phyloP scores from a whole-genome alignment of 768 basidiomycete species.

The Strobilomyces confusus region DNA sequence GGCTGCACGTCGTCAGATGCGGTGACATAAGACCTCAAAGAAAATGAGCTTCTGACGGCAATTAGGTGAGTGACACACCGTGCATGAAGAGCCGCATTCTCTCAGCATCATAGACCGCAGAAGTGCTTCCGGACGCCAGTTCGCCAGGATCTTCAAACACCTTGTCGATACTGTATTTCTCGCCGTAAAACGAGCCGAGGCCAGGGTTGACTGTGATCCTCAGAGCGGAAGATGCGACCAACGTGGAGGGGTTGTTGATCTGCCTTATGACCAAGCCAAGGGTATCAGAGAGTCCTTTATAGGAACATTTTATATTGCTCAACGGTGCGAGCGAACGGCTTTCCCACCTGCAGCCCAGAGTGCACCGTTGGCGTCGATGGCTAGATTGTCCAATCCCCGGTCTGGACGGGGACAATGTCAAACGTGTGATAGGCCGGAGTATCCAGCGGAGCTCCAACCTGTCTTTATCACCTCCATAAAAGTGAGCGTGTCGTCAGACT shows the following conservation, averaged over 20 bases:
- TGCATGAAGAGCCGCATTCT: conserved; percentile 52
- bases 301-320: not conserved
- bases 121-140: conserved; percentile 53
- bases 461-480: conserved; percentile 48
- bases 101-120: conserved; percentile 51
- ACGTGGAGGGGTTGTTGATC: conserved; percentile 41
- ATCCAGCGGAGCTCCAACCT: conserved; percentile 36
- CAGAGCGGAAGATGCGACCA: conserved; percentile 49
- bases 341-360: too few relatives aligned
- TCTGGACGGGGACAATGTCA: conserved; percentile 32
- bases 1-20: conserved; percentile 33
- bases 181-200: conserved; percentile 53
- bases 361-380: conserved; percentile 54
- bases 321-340: too few relatives aligned
- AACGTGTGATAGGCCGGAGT: not conserved
- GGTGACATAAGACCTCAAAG: conserved; percentile 31
- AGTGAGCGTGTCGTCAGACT: conserved; percentile 55
- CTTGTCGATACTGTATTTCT: conserved; percentile 56
- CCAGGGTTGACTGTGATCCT: conserved; percentile 54
- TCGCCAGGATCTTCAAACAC: conserved; percentile 66
- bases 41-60: conserved; percentile 5
- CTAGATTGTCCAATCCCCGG: conserved; percentile 55
- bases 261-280: conserved; percentile 36
- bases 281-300: conserved; percentile 42
- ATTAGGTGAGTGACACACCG: conserved; percentile 41